A percentile compares a stretch with the other conserved stretches of the same genome.
These are phyloP conservation scores for Sporothrix globosa DNA, from an alignment of 2,329 filamentous ascomycete genomes.

Conservation along the genomic window DNA sequence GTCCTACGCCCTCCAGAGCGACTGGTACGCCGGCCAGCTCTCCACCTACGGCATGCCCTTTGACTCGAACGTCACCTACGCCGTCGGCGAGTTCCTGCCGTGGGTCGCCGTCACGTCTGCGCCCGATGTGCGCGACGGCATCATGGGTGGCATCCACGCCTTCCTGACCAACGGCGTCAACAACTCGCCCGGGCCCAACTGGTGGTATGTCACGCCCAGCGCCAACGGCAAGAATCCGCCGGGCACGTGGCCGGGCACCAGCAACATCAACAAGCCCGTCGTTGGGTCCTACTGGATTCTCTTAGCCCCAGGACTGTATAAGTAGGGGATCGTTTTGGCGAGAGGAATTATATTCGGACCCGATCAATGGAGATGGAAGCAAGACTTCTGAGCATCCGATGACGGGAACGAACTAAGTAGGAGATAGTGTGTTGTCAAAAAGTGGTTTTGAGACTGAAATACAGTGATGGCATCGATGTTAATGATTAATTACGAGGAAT, in stretches of 20 bases:
- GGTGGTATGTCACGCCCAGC: slow-evolving; percentile 25
- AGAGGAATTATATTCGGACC: not conserved
- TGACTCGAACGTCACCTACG: slow-evolving; percentile 28
- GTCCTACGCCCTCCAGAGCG: slow-evolving; percentile 41
- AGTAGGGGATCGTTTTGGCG: not conserved
- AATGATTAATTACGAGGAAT: no score
- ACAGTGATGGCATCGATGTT: no score
- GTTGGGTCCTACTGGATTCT: slow-evolving; percentile 39
- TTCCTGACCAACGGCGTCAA: slow-evolving; percentile 15
- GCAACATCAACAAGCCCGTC: slow-evolving; percentile 28
- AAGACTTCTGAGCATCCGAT: no score
- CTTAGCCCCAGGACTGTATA: slow-evolving; percentile 11
- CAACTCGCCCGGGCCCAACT: slow-evolving; percentile 22
- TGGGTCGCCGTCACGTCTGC: slow-evolving; percentile 29
- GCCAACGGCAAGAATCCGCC: not conserved
- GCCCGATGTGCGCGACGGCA: slow-evolving; percentile 16
- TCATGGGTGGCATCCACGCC: slow-evolving; percentile 23
- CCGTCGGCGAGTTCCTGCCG: slow-evolving; percentile 23
- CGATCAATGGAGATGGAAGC: no score
- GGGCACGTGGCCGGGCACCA: slow-evolving; percentile 7
- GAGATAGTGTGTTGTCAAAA: no score
- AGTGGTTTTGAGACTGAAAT: no score
- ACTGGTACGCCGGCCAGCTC: slow-evolving; percentile 39
- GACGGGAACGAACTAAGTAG: no score
- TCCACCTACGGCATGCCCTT: slow-evolving; percentile 30